Evolutionary conservation across 805 yeast genomes (phyloP).

Genomic region (Tetrapisispora pingtungensis): DNA sequence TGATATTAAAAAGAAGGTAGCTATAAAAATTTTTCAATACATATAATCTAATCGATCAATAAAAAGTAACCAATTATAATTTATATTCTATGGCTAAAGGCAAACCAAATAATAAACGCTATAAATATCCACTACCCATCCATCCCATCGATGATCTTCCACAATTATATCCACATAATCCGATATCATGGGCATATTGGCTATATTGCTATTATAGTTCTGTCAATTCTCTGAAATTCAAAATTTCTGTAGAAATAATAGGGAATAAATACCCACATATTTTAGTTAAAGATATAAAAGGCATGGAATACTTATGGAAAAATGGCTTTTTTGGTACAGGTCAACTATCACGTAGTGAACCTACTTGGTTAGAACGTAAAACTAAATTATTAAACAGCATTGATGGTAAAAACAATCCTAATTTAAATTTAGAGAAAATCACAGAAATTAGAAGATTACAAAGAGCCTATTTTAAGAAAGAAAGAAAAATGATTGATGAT

Average conservation of each 20-base stretch:
- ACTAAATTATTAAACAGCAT: slow-evolving; percentile 25
- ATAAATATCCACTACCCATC: slow-evolving; percentile 52
- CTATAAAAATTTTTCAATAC: too few species aligned
- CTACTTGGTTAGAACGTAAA: slow-evolving; percentile 52
- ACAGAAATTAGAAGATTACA: slow-evolving; percentile 64
- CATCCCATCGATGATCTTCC: slow-evolving; percentile 40
- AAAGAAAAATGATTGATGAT: slow-evolving; percentile 52
- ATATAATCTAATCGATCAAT: too few species aligned
- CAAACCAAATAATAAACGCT: slow-evolving; percentile 23
- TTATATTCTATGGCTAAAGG: slow-evolving; percentile 27
- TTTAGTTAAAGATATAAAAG: slow-evolving; percentile 32
- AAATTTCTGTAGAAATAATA: slow-evolving; percentile 26
- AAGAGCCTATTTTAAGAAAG: slow-evolving; percentile 59
- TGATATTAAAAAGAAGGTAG: too few species aligned
- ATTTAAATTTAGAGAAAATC: slow-evolving; percentile 56
- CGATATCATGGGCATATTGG: slow-evolving; percentile 51
- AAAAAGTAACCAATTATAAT: too few species aligned
- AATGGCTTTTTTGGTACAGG: slow-evolving; percentile 95
- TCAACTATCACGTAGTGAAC: slow-evolving; percentile 77
- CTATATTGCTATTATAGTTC: slow-evolving; percentile 27
- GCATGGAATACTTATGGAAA: slow-evolving; percentile 58
- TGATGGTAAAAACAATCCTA: slow-evolving; percentile 18
- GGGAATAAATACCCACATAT: slow-evolving; percentile 26
- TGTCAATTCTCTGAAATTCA: slow-evolving; percentile 10
- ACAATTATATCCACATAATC: slow-evolving; percentile 50